These are phyloP conservation scores for Cyberlindnera americana DNA, from an alignment of 805 yeast genomes.

Conservation along the genomic window DNA sequence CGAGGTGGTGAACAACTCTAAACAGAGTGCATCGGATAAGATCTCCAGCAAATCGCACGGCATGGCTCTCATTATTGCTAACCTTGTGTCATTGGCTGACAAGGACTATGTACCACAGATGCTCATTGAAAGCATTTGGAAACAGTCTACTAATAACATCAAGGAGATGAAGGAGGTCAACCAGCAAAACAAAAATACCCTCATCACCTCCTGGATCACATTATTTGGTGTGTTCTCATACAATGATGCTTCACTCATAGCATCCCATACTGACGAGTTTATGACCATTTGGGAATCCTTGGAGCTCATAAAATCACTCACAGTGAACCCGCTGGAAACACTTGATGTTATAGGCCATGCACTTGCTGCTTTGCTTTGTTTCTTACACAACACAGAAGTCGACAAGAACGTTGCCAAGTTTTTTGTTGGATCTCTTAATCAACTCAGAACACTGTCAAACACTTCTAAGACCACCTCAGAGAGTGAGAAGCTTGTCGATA, in stretches of 20 bases:
- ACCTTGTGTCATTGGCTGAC: slow-evolving; percentile 32
- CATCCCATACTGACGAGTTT: slow-evolving; percentile 55
- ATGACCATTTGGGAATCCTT: slow-evolving; percentile 62
- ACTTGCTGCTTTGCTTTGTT: slow-evolving; percentile 52
- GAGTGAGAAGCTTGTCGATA: slow-evolving; percentile 14
- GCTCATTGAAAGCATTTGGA: slow-evolving; percentile 41
- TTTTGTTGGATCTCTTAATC: slow-evolving; percentile 35
- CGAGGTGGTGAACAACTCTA: slow-evolving; percentile 34
- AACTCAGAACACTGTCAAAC: slow-evolving; percentile 12
- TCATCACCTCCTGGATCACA: slow-evolving; percentile 56
- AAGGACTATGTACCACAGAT: slow-evolving; percentile 43
- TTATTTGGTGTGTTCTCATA: slow-evolving; percentile 61
- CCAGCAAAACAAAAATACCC: slow-evolving; percentile 32
- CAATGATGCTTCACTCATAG: slow-evolving; percentile 47
- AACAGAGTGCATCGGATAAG: slow-evolving; percentile 24
- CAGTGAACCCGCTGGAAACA: slow-evolving; percentile 26
- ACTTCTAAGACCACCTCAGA: slow-evolving; percentile 9
- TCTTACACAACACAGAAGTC: slow-evolving; percentile 39
- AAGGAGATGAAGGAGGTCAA: slow-evolving; percentile 34
- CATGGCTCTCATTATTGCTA: slow-evolving; percentile 36
- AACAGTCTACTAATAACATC: slow-evolving; percentile 36
- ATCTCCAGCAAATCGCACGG: slow-evolving; percentile 36
- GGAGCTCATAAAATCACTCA: slow-evolving; percentile 7
- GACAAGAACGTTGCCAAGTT: slow-evolving; percentile 45
- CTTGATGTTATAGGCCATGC: slow-evolving; percentile 56